A percentile compares a stretch with the other conserved stretches of the same genome.
These are phyloP conservation scores for Sugiyamaella americana DNA, from an alignment of 805 yeast species.

Conservation along the genomic window DNA sequence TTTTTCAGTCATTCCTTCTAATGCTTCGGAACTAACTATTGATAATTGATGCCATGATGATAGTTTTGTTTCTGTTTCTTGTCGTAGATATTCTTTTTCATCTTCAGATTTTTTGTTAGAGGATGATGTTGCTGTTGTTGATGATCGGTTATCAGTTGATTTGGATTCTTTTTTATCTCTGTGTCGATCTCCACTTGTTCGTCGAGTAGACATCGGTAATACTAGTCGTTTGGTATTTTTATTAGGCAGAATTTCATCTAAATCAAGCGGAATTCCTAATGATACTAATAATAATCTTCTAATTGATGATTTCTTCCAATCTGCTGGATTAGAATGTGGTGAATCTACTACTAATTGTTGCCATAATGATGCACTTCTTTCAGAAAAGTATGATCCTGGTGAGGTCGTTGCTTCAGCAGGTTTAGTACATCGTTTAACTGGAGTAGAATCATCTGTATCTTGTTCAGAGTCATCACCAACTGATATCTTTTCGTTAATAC, in stretches of 20 bases:
- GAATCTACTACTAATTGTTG: slow-evolving; percentile 40
- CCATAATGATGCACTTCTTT: slow-evolving; percentile 33
- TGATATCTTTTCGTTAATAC: no score
- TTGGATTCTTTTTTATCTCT: background rate
- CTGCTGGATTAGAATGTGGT: slow-evolving; percentile 50
- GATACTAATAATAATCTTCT: slow-evolving; percentile 57
- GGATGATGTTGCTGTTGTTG: background rate
- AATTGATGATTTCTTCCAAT: slow-evolving; percentile 64
- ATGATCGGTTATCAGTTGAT: background rate
- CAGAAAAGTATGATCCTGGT: slow-evolving; percentile 19
- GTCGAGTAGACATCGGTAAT: slow-evolving; percentile 14
- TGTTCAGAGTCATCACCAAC: no score
- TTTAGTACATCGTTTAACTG: background rate
- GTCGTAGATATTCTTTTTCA: slow-evolving; percentile 12
- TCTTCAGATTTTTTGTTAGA: background rate
- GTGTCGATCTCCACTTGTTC: background rate
- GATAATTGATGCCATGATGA: slow-evolving; percentile 31
- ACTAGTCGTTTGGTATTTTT: slow-evolving; percentile 23
- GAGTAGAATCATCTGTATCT: background rate
- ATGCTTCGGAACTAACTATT: slow-evolving; percentile 32
- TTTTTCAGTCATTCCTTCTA: slow-evolving; percentile 31
- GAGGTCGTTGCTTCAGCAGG: background rate
- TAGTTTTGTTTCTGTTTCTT: slow-evolving; percentile 20
- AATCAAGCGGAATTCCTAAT: slow-evolving; percentile 67
- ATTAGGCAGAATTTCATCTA: slow-evolving; percentile 47